These are phyloP conservation scores for Pouteria glomerata DNA, from an alignment of 148 eudicot species.

Conservation along the genomic window DNA sequence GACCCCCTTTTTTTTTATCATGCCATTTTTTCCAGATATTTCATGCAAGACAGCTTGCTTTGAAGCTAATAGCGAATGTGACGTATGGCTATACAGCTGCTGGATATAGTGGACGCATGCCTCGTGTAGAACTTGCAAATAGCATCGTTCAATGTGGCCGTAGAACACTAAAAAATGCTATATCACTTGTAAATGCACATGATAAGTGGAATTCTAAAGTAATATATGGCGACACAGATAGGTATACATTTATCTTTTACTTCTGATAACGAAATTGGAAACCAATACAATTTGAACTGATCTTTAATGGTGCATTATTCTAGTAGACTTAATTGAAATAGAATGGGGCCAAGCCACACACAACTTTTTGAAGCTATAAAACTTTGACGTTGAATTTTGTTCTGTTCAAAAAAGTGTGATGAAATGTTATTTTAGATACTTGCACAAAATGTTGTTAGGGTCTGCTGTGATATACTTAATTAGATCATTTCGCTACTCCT, in stretches of 20 bases:
- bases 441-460: neutral
- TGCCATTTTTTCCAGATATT: conserved; percentile 55
- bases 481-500: neutral
- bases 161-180: conserved; percentile 86
- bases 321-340: neutral
- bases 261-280: neutral
- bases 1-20: neutral
- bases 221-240: conserved; percentile 93
- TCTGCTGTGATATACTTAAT: neutral
- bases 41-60: conserved; percentile 93
- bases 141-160: conserved; percentile 99
- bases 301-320: conserved; percentile 1
- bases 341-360: neutral
- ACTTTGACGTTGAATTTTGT: neutral
- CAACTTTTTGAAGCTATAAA: too few species aligned
- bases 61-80: conserved; percentile 92
- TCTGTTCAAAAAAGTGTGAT: neutral
- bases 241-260: conserved; percentile 34
- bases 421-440: neutral
- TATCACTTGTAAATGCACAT: conserved; percentile 65
- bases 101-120: conserved; percentile 99
- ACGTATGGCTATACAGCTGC: conserved; percentile 98
- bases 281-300: neutral
- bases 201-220: conserved; percentile 84
- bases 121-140: conserved; percentile 97